Evolutionary conservation across 169 alveolate species (phyloP), one percentile per base, ranked within the genome.

Genomic region (Plasmodium blacklocki): DNA sequence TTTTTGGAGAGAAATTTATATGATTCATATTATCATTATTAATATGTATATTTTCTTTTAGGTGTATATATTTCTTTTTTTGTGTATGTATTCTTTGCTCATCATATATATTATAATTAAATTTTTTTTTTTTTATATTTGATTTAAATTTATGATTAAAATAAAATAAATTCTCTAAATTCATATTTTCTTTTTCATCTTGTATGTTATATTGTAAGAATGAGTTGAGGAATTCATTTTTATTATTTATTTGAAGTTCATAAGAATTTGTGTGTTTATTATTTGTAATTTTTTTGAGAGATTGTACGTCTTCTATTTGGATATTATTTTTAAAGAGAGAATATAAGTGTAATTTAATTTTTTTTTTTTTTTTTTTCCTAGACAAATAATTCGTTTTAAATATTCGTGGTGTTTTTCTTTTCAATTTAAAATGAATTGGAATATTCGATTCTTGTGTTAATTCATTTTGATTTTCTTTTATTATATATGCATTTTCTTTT

Each of bases 391-490:
- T 39, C 14, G 45, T 80, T 67, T 68, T 80, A 52, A 47, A 32
- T n/a, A 54, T 49, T 49, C 19, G 54, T 80, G 15, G 23, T 3
- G 12, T 80, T 80, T 68, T 70, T 80, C 58, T 32, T 32, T 58
- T 80, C 45, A 80, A 39, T 56, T 67, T 80, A 56, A 80, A 80
- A 68, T 80, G 67, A 5, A 80, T 21, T 1, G 90, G 83, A 15
- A 80, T 67, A 68, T 32, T 4, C 7, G 45, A 32, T 32, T 32
- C 45, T 32, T 32, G 45, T 32, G 45, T 32, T 32, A 4, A 1
- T 32, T 32, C 45, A 32, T 32, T 32, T 4, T 32, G 45, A 32
- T 32, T 3, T 32, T 32, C 45, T 32, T 32, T 32, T 32, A 32
- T 32, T 32, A 32, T 32, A 32, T 32, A 5, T 32, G 6, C 8